These are phyloP conservation scores for Trichosporon sp. DNA, from an alignment of 1,284 basidiomycete genomes.

Conservation along the genomic window DNA sequence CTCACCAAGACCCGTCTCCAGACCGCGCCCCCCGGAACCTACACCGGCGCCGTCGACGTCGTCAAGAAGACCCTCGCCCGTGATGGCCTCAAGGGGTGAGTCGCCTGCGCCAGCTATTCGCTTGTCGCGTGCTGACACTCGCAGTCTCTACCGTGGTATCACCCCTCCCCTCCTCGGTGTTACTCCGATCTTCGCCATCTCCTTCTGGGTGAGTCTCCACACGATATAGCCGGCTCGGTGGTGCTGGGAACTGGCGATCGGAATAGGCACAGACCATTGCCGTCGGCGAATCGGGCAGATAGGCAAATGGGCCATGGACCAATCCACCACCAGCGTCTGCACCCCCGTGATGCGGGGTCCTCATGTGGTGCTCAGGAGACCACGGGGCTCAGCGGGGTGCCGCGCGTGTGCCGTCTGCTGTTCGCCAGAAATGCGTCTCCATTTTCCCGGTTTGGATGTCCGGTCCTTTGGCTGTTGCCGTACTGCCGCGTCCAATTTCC, in stretches of 20 bases:
- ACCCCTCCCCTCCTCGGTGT: conserved; percentile 93
- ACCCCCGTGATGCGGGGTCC: conserved; percentile 1
- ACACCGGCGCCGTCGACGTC: conserved; percentile 89
- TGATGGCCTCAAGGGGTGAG: conserved; percentile 84
- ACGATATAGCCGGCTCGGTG: not conserved
- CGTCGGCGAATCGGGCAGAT: conserved; percentile 6
- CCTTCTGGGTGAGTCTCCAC: conserved; percentile 78
- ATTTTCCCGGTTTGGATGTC: not conserved
- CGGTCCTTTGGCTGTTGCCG: not conserved
- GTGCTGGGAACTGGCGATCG: not conserved
- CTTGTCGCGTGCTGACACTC: not conserved
- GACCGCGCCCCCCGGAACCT: conserved; percentile 83
- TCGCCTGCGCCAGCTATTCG: conserved; percentile 8
- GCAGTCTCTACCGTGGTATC: conserved; percentile 90
- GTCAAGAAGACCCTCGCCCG: conserved; percentile 82
- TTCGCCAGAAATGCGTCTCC: not conserved
- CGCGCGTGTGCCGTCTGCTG: not conserved
- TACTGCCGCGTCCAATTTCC: not conserved
- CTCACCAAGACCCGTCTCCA: conserved; percentile 94
- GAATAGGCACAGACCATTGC: not conserved
- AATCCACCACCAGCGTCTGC: not conserved
- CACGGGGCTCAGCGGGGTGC: conserved; percentile 1
- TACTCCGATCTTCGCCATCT: conserved; percentile 96
- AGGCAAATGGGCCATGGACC: not conserved
- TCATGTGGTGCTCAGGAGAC: not conserved